Evolutionary conservation across 1,284 basidiomycete genomes (phyloP), one percentile per base, ranked within the genome.

Genomic region (Ceratobasidium sp.): DNA sequence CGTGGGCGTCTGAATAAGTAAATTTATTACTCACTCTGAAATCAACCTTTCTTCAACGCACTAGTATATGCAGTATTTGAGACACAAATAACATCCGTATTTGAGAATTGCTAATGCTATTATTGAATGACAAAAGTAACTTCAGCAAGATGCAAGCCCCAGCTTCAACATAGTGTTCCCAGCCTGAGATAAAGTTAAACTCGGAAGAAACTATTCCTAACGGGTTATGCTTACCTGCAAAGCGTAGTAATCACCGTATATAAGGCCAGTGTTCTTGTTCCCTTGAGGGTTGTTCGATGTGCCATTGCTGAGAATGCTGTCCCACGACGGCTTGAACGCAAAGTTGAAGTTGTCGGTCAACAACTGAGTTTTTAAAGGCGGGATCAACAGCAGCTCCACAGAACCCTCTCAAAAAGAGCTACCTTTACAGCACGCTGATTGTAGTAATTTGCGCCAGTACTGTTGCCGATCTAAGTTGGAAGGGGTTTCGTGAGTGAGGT

Each of bases 281-380:
- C 85, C 83, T 7, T 79, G 80, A 0, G 87, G 89, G 79, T 85
- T 84, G 79, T 91, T 89, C 8, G 90, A 89, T 0, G 90, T 91
- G 31, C 89, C 90, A 77, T 91, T 91, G 0, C 89, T 88, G 41
- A 92, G 82, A 27, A 92, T 80, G 78, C 88, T 89, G 76, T 90
- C 85, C 87, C 89, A 91, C 3, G 60, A 66, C 7, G 76, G 59
- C 14, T 83, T 57, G 31, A 33, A 19, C 69, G 81, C 88, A 89
- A 91, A 0, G 88, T 88, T n/a, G 89, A 79, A 15, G 81, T 80
- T 88, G 65, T 85, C 84, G 72, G 81, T 81, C 73, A 92, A 79
- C 44, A 92, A 84, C 86, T 89, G 41, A 56, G 14, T 63, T 27
- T 1, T 56, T 27, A 56, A 41, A 41, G 6, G 36, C 36, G 4